Conservation (phyloP, 805 yeast genomes). For the Sungouiella thailandica region DNA sequence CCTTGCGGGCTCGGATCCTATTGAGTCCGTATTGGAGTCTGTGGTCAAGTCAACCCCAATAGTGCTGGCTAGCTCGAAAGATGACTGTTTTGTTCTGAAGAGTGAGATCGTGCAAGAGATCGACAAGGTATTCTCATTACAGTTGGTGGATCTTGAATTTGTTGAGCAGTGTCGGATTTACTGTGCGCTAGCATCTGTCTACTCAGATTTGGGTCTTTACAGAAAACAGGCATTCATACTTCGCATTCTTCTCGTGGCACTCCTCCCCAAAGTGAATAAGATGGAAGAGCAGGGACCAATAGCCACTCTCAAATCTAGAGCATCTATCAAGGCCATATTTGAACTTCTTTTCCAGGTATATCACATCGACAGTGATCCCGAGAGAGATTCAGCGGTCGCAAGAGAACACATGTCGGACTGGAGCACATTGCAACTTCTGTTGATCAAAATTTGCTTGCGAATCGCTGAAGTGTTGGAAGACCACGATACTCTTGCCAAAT, state of each 20-base stretch:
- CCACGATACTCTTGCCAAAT: conserved; percentile 28
- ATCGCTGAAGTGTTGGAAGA: conserved; percentile 52
- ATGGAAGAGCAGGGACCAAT: conserved; percentile 2
- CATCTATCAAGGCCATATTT: conserved; percentile 36
- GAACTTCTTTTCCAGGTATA: conserved; percentile 48
- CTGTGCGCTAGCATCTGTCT: conserved; percentile 60
- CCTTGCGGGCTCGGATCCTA: conserved; percentile 40
- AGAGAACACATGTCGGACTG: conserved; percentile 34
- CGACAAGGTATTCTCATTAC: conserved; percentile 32
- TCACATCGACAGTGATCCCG: conserved; percentile 43
- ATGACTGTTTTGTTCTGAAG: conserved; percentile 18
- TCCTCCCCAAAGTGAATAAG: conserved; percentile 36
- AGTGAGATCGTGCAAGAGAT: conserved; percentile 40
- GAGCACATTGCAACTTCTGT: conserved; percentile 52
- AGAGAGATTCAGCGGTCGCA: conserved; percentile 19
- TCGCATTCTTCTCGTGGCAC: conserved; percentile 54
- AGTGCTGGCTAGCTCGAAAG: conserved; percentile 1
- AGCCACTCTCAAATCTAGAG: conserved; percentile 1
- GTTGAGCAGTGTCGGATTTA: conserved; percentile 58
- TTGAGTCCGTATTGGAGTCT: conserved; percentile 34
- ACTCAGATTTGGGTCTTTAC: conserved; percentile 51
- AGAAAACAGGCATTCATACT: conserved; percentile 71
- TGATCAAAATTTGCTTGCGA: conserved; percentile 46
- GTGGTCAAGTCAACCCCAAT: conserved; percentile 32
- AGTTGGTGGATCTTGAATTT: conserved; percentile 29